Conservation (phyloP, 2,329 filamentous ascomycete genomes). For the Ascochyta clinopodiicola region DNA sequence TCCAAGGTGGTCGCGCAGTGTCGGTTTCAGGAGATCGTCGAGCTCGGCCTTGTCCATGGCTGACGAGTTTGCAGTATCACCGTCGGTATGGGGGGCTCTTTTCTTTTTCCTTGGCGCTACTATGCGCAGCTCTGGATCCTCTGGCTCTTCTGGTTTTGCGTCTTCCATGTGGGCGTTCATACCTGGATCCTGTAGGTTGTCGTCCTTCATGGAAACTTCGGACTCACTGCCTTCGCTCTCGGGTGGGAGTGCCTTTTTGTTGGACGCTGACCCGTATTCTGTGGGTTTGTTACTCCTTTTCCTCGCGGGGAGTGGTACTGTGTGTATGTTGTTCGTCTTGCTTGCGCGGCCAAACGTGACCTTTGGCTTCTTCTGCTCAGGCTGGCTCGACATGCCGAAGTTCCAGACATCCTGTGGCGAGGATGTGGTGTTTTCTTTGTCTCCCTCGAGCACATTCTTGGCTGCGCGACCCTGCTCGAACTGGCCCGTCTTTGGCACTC, state of each 20-base stretch:
- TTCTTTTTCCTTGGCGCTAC: slow-evolving; percentile 1
- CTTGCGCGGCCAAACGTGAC: slow-evolving; percentile 4
- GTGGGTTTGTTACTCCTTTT: not conserved
- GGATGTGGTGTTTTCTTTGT: slow-evolving; percentile 26
- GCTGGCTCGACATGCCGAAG: slow-evolving; percentile 13
- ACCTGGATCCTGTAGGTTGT: not conserved
- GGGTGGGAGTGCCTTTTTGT: not conserved
- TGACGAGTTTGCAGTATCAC: not conserved
- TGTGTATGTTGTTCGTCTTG: slow-evolving; percentile 22
- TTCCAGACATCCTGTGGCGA: slow-evolving; percentile 8
- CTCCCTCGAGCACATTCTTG: slow-evolving; percentile 16
- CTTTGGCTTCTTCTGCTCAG: slow-evolving; percentile 7
- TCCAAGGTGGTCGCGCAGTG: slow-evolving; percentile 25
- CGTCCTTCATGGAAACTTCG: not conserved
- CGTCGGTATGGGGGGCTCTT: not conserved
- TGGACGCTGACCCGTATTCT: not conserved
- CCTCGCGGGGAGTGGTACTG: not conserved
- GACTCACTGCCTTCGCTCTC: not conserved
- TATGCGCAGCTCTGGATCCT: slow-evolving; percentile 5
- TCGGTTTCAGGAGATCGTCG: slow-evolving; percentile 2
- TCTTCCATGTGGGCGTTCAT: not conserved
- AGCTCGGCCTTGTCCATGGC: not conserved
- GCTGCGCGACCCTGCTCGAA: slow-evolving; percentile 14
- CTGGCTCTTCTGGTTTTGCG: not conserved
- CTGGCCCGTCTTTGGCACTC: not conserved